Percentiles rank a stretch among this genome's conserved stretches.
These are phyloP conservation scores for Tremella mesenterica DNA, from an alignment of 768 basidiomycete genomes.

Conservation along the genomic window DNA sequence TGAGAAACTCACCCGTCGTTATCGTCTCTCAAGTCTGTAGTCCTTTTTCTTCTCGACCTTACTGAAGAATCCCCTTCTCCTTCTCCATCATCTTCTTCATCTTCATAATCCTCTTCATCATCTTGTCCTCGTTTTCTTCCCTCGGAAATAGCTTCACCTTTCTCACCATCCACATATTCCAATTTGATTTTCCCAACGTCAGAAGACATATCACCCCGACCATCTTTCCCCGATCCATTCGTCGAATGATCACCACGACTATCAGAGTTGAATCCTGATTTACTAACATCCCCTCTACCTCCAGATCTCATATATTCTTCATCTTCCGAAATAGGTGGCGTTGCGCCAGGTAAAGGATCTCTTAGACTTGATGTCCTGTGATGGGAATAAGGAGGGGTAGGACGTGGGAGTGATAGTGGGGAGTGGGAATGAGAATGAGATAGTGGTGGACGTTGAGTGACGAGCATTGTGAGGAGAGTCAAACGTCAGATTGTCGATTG, in stretches of 20 bases:
- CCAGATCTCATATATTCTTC: no score
- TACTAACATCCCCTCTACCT: no score
- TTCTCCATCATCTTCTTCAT: no score
- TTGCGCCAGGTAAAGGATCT: slow-evolving; percentile 9
- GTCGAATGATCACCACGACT: slow-evolving; percentile 22
- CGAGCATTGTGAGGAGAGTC: no score
- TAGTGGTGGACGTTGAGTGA: not conserved
- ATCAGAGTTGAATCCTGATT: slow-evolving; percentile 5
- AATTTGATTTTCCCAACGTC: not conserved
- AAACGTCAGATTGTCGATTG: no score
- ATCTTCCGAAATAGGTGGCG: slow-evolving; percentile 6
- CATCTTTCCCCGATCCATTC: slow-evolving; percentile 15
- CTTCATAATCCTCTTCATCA: no score
- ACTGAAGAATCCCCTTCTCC: no score
- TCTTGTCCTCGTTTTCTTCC: no score
- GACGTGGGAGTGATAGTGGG: not conserved
- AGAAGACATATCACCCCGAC: slow-evolving; percentile 3
- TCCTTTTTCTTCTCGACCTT: no score
- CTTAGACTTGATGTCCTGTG: slow-evolving; percentile 10
- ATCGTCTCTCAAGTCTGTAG: slow-evolving; percentile 1
- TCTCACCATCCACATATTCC: not conserved
- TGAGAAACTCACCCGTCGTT: slow-evolving; percentile 6
- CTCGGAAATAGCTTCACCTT: no score
- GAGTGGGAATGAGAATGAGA: not conserved
- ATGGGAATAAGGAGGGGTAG: not conserved